Conservation (phyloP, 495 filamentous ascomycete genomes). For the Annulohypoxylon bovei region DNA sequence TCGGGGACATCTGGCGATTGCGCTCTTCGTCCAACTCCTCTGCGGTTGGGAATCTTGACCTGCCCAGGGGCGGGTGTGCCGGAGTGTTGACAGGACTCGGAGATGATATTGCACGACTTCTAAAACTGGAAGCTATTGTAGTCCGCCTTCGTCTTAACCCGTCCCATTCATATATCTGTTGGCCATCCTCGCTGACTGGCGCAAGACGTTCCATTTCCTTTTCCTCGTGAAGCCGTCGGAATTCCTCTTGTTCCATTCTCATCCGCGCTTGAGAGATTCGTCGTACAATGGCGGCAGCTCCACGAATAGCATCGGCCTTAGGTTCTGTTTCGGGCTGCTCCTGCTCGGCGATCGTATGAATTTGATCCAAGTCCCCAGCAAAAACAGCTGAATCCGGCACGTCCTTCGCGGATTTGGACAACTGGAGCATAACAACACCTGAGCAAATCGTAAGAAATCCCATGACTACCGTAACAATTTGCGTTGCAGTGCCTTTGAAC, state of each 20-base stretch:
- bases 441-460: slow-evolving; percentile 95
- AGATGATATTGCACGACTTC: slow-evolving; percentile 49
- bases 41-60: slow-evolving; percentile 82
- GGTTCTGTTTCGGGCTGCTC: slow-evolving; percentile 95
- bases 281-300: slow-evolving; percentile 87
- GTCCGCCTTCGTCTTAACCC: slow-evolving; percentile 87
- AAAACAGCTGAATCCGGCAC: slow-evolving; percentile 95
- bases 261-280: slow-evolving; percentile 79
- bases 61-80: slow-evolving; percentile 83
- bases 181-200: slow-evolving; percentile 74
- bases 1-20: slow-evolving; percentile 57
- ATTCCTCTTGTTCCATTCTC: slow-evolving; percentile 84
- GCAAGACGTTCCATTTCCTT: slow-evolving; percentile 74
- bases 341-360: slow-evolving; percentile 92
- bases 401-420: slow-evolving; percentile 98
- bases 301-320: slow-evolving; percentile 95
- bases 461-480: slow-evolving; percentile 89
- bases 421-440: slow-evolving; percentile 93
- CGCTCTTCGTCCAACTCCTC: slow-evolving; percentile 65
- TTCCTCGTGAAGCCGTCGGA: slow-evolving; percentile 80
- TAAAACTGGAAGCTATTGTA: slow-evolving; percentile 59
- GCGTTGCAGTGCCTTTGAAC: slow-evolving; percentile 83
- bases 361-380: slow-evolving; percentile 91
- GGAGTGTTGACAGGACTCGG: slow-evolving; percentile 56
- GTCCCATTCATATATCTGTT: slow-evolving; percentile 83